Evolutionary conservation across 768 basidiomycete genomes (phyloP), one percentile per base, ranked within the genome.

Genomic region (Hypholoma sublateritium): DNA sequence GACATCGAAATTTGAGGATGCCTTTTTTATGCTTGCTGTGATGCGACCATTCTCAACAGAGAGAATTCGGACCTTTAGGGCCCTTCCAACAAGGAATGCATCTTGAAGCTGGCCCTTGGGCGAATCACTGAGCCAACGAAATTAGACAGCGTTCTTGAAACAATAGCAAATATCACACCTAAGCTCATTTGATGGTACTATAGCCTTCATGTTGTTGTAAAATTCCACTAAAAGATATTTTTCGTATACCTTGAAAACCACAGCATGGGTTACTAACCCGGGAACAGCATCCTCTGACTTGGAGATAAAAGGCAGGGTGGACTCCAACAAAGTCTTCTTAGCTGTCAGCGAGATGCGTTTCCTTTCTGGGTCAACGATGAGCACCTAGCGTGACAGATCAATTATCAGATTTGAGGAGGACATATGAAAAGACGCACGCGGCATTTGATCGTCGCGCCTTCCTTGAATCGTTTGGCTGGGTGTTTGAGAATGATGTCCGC

Each of bases 401-500:
- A 32, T 46, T 52, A 58, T 46, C 53, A 2, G 22, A 21, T 17
- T 50, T 16, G 56, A 25, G 58, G 58, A 44, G 41, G 56, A 49
- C 39, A 53, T 44, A 13, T 39, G 16, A 44, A 12, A 50, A 22
- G 1, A 74, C 87, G 6, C 72, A 94, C 95, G 57, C 93, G 77
- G 63, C 93, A 95, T 74, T 91, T 96, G 70, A 98, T 89, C 50
- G 69, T 82, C 3, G 81, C 79, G 22, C 95, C 95, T 19, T 80
- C 75, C 67, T 93, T 95, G 77, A 97, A 99, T 58, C 88, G 82
- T 73, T 87, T 92, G 42, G 93, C 86, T 9, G 96, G 96, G 68
- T 98, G 91, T 68, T 95, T 97, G 63, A 98, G 80, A n/a, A 76
- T 69, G 65, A 98, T 95, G 70, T 99, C 97, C 11, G 97, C 94